These are phyloP conservation scores for Leishmania tarentolae DNA, from an alignment of 208 protist species.

Conservation along the genomic window DNA sequence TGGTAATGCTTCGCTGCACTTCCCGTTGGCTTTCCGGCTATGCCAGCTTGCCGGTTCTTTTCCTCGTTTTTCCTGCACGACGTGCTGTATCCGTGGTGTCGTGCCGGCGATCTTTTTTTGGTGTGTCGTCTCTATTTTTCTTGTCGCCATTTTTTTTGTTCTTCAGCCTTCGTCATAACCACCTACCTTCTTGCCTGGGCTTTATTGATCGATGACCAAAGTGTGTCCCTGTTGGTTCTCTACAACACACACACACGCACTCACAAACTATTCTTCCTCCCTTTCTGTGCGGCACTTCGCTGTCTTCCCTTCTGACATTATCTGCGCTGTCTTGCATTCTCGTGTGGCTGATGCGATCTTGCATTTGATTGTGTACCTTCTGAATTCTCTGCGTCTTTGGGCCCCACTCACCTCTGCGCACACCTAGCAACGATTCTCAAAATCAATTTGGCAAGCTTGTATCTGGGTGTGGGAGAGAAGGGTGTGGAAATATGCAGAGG, in stretches of 20 bases:
- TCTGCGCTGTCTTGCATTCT: no score
- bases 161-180: neutral
- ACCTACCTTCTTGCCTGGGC: neutral
- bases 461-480: neutral
- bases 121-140: neutral
- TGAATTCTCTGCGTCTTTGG: neutral
- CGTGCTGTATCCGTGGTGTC: neutral
- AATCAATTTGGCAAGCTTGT: no score
- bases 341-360: neutral
- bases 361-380: neutral
- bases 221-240: neutral
- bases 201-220: neutral
- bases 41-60: neutral
- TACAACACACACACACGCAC: no score
- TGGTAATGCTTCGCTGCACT: neutral
- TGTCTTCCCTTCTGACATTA: neutral
- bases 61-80: no score
- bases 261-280: neutral
- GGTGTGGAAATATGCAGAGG: neutral
- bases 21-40: neutral
- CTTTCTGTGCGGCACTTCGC: neutral
- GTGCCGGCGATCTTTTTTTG: neutral
- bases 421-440: no score
- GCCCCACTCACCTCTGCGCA: neutral
- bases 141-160: neutral